Base-by-base conservation (phyloP, 2,329 filamentous ascomycete species). In the Colletotrichum tropicale region DNA sequence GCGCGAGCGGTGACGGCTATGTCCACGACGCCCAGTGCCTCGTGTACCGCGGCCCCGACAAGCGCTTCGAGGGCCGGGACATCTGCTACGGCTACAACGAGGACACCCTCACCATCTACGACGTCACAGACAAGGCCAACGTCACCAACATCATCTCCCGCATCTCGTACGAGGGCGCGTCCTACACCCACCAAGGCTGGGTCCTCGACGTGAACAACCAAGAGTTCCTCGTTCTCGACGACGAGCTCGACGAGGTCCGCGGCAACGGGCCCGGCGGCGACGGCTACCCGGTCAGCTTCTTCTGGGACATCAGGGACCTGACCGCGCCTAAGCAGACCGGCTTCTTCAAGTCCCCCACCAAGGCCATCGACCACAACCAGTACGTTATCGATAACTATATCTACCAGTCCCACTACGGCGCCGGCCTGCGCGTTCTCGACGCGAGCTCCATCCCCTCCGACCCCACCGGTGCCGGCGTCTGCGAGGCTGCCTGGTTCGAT, bases 21-120 rank as follows among this genome's bases (percentile, higher is more conserved):
- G 90, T 92, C 3, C 91, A 92, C 78, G 90, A 92, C 75, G 91
- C 90, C 1, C 90, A 92, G 79, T 92, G 90, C 76, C 81, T 92
- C 30, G 86, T 88, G 34, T 91, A 91, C 79, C 86, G 84, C 9
- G 89, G 90, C 1, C 89, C 89, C 1, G 87, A 91, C 75, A 82
- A 81, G 28, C 79, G 84, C 28, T 91, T 88, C 80, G 80, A 82
- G 5, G 88, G 87, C 28, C 84, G 82, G 3, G 88, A 91, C 70
- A 89, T 91, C 78, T 91, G 89, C 86, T 91, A 90, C 79, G 88
- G 86, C 74, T 91, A 89, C 83, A 90, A 91, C 78, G 87, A 89
- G 76, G 87, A 89, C 78, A 87, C 86, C 0, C 81, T 89, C 38
- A 89, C 88, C n/a, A 88, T 90, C 56, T 89, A 89, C 79, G 88